These are phyloP conservation scores for Obelidium mucronatum DNA, from an alignment of 192 early-diverging fungal species.

Conservation along the genomic window DNA sequence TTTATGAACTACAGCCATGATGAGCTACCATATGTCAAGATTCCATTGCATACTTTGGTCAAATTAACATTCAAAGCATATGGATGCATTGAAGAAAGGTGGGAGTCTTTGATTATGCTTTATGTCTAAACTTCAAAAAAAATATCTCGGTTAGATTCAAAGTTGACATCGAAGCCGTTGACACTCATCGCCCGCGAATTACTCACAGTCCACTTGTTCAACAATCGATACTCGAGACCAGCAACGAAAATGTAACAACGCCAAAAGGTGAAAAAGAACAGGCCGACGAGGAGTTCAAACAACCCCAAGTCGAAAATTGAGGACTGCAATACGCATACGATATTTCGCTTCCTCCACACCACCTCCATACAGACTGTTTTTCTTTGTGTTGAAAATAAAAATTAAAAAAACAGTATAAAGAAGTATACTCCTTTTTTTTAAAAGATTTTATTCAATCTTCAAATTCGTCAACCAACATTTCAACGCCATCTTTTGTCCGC, in stretches of 20 bases:
- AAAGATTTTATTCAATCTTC: no score
- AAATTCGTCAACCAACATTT: constrained; percentile 34
- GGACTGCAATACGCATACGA: no score
- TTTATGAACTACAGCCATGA: constrained; percentile 94
- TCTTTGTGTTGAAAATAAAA: no score
- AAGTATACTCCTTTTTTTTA: no score
- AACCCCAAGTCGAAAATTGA: no score
- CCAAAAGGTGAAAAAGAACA: no score
- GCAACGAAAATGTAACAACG: no score
- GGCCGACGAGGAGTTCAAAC: no score
- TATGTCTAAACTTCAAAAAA: not conserved
- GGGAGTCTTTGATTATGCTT: constrained; percentile 35
- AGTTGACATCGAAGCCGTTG: constrained; percentile 97
- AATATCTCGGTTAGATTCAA: constrained; percentile 56
- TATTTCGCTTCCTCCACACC: no score
- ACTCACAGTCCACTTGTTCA: not conserved
- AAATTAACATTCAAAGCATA: constrained; percentile 98
- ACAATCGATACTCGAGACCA: no score
- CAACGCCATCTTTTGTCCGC: constrained; percentile 12
- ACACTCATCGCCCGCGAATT: constrained; percentile 79
- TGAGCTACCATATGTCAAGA: constrained; percentile 98
- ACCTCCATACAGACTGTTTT: no score
- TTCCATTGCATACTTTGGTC: constrained; percentile 97
- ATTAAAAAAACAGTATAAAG: no score
- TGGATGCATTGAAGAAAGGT: constrained; percentile 92